Percentiles rank a stretch among this genome's conserved stretches.
Conservation (phyloP, 495 filamentous ascomycete genomes). For the Xylaria castorea region DNA sequence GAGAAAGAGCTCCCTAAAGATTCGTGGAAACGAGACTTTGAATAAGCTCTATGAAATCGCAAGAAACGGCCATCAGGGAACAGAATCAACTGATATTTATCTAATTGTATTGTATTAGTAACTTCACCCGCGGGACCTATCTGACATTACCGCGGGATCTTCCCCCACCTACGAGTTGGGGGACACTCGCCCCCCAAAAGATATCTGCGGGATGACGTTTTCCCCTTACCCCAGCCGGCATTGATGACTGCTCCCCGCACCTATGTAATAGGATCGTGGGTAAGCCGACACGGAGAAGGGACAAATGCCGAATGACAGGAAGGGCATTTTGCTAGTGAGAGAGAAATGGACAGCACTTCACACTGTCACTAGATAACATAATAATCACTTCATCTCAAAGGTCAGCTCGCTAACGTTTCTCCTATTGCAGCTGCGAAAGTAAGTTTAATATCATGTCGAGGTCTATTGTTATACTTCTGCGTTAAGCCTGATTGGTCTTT, state of each 20-base stretch:
- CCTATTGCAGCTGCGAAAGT: not conserved
- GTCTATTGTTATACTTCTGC: not conserved
- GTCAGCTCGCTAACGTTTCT: not conserved
- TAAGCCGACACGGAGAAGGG: not conserved
- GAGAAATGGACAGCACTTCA: not conserved
- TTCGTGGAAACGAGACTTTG: not conserved
- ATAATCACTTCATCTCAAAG: not conserved
- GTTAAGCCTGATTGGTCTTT: not conserved
- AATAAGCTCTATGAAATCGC: not conserved
- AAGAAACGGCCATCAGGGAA: not conserved
- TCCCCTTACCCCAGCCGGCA: not conserved
- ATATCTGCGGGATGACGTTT: constrained; percentile 1
- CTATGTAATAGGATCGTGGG: not conserved
- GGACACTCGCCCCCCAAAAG: not conserved
- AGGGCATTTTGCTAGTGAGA: not conserved
- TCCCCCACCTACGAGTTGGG: not conserved
- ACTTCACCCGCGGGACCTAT: not conserved
- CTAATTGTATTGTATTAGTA: not conserved
- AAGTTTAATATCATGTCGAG: not conserved
- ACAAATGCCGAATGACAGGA: not conserved
- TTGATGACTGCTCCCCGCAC: not conserved
- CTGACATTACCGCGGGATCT: not conserved
- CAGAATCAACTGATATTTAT: not conserved
- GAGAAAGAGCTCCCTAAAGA: not conserved
- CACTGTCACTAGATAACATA: not conserved